Evolutionary conservation across 495 filamentous ascomycete species (phyloP), one percentile per base, ranked within the genome.

Genomic region (Penicillium mononematosum): DNA sequence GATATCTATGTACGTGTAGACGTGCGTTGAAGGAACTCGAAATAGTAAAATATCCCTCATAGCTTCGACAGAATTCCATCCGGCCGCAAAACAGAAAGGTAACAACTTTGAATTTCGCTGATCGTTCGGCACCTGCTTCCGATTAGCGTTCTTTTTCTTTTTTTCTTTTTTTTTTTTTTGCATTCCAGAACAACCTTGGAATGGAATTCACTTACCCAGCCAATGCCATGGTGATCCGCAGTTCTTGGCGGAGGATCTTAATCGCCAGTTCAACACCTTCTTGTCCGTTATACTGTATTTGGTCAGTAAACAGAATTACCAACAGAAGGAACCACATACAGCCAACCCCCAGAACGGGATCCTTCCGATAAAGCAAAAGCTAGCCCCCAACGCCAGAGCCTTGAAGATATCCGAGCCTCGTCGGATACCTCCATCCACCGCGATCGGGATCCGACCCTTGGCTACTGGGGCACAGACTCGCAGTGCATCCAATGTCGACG

Each of bases 331-430:
- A 11, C 39, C 29, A 61, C 65, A n/a, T 71, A 45, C 80, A 51
- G 54, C 76, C 65, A 68, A 84, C 70, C 64, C 83, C 85, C 90
- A 96, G 87, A 96, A 69, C 86, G 73, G 80, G 87, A 92, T 39
- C 14, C 91, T 70, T 5, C 92, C 92, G 53, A 92, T 86, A 20
- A 91, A 89, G 5, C 92, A 90, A 38, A 85, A 88, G 59, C 79
- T 87, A 0, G 93, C 93, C 14, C 93, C 93, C 4, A 98, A 75
- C 58, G 93, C 96, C 20, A 97, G 73, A 42, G 93, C 92, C 70
- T 96, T 96, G 75, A 96, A 85, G 60, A 97, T 93, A 73, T 97
- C 93, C 0, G 92, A 92, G 12, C 88, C 92, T 34, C 92, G 81
- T 9, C 93, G 81, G 29, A 96, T 81, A 32, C 93, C 93, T 36